Evolutionary conservation across 352 stramenopile species (phyloP).

Genomic region (Pythium utonaiense): DNA sequence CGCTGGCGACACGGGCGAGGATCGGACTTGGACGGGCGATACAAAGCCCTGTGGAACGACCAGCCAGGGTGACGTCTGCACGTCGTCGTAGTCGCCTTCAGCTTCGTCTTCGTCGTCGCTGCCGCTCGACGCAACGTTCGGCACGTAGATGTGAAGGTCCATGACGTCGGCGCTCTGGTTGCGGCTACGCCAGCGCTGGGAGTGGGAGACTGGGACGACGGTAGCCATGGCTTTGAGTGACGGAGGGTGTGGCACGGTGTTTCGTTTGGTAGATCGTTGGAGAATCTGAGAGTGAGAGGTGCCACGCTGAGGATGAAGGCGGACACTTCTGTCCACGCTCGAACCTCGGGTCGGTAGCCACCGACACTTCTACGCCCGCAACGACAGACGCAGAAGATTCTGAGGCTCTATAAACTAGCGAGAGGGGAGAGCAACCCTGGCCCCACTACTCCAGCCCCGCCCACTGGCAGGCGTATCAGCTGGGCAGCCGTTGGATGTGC

Average conservation of each 20-base stretch:
- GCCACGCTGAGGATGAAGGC: neutral
- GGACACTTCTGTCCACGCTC: no score
- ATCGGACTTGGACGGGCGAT: conserved; percentile 15
- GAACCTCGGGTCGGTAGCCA: no score
- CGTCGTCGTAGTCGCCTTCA: conserved; percentile 31
- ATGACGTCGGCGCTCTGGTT: conserved; percentile 41
- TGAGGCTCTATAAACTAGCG: neutral
- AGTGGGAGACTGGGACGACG: conserved; percentile 58
- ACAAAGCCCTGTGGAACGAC: conserved; percentile 41
- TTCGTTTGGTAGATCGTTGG: neutral
- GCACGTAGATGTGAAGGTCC: conserved; percentile 8
- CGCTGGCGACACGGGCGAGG: neutral
- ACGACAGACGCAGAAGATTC: neutral
- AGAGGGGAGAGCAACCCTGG: neutral
- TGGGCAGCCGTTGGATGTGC: no score
- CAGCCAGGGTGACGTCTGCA: conserved; percentile 36
- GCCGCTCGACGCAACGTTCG: neutral
- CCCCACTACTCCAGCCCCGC: neutral
- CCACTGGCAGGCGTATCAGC: neutral
- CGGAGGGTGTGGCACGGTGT: no score
- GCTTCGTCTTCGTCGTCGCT: conserved; percentile 26
- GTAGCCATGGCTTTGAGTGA: conserved; percentile 34
- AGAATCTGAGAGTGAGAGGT: conserved; percentile 2
- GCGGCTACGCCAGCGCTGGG: conserved; percentile 43
- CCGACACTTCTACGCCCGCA: no score